Base-by-base conservation (phyloP, 768 basidiomycete species). In the Postia placenta region DNA sequence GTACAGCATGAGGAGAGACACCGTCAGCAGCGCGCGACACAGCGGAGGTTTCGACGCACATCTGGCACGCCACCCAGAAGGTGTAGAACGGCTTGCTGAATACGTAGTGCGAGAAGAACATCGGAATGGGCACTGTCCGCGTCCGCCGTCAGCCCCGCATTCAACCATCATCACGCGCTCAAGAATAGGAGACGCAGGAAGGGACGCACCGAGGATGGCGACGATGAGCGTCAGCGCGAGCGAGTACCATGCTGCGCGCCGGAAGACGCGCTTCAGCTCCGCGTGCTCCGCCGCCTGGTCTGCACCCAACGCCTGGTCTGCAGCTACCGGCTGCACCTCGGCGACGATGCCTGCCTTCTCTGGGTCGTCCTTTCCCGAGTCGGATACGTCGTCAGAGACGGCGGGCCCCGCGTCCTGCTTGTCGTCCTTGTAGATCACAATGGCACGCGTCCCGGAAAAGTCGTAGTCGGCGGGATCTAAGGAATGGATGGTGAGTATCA, bases 51-150 rank as follows among this genome's bases (percentile, higher is more conserved):
- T 9, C 35, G 11, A 51, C 63, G 49, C 24, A 65, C 64, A 67
- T 65, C 11, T 66, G 62, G 40, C 66, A 66, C 11, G 62, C 60
- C 22, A 66, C 56, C 67, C 67, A 69, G 59, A 67, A 66, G 2
- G 56, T 57, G 54, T 62, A 67, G 49, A 69, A 69, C 11, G 38
- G 45, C 42, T 55, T 47, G 48, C 61, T 64, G 56, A 69, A 69
- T 5, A 69, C 54, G 45, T 69, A 69, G 48, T 59, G 57, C 5
- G 64, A 57, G 55, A 67, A 67, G 58, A 66, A 69, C 66, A 69
- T 67, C 20, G 67, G 64, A 9, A 68, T 45, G 11, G 67, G 67
- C 0, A 69, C 64, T 62, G 50, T 19, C 39, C 15, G 41, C n/a
- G n/a, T n/a, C n/a, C n/a, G n/a, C n/a, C n/a, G n/a, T n/a, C n/a